Conservation (phyloP, 106 monocot genomes). For the Allium sativum region DNA sequence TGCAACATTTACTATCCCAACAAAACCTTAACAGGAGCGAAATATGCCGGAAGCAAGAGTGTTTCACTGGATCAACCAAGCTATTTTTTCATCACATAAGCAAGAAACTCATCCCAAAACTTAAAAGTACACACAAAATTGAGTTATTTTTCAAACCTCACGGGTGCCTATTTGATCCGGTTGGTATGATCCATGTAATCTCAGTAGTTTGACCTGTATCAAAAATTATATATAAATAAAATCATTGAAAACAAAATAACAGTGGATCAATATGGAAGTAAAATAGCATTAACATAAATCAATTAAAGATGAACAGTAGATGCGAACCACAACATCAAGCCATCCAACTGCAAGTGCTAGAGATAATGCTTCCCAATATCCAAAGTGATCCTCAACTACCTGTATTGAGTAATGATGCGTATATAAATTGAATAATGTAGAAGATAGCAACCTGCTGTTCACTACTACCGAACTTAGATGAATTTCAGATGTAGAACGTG, state of each 20-base stretch:
- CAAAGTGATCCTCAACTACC: constrained; percentile 85
- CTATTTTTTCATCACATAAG: too few species aligned
- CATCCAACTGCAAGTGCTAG: constrained; percentile 82
- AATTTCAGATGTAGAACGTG: too few species aligned
- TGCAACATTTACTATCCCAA: too few species aligned
- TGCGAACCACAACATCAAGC: constrained; percentile 84
- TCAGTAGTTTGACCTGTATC: constrained; percentile 78
- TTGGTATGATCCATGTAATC: constrained; percentile 92
- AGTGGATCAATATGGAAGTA: background rate
- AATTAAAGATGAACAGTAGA: background rate
- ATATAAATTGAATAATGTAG: too few species aligned
- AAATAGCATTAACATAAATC: background rate
- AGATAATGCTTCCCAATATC: constrained; percentile 86
- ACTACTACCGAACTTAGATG: too few species aligned
- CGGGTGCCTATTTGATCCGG: constrained; percentile 76
- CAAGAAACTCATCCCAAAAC: too few species aligned
- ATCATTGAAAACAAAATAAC: too few species aligned
- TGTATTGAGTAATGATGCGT: constrained; percentile 5
- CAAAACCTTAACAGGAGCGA: too few species aligned
- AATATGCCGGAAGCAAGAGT: too few species aligned
- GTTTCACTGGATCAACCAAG: too few species aligned
- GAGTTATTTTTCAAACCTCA: constrained; percentile 46
- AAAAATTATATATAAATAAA: background rate
- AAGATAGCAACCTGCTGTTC: too few species aligned
- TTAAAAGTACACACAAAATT: background rate